Base-by-base conservation (phyloP, 495 filamentous ascomycete species). In the Penicillium goetzii region DNA sequence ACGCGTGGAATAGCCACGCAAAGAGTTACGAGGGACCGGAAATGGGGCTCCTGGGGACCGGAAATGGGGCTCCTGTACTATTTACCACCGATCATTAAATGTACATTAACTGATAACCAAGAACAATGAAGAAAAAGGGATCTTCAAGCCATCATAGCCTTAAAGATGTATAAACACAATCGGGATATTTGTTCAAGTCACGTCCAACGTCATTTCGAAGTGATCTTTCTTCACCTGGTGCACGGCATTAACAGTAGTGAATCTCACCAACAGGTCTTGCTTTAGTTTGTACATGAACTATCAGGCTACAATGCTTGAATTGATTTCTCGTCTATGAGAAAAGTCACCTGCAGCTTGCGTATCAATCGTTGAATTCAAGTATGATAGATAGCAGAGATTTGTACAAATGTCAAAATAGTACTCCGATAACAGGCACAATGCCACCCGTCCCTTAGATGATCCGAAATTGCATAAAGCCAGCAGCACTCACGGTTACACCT, bases 351-450 rank as follows among this genome's bases (percentile, higher is more conserved):
- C 25, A 30, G 12, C 12, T n/a, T 30, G 47, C 12, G 12, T 5
- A 14, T 28, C 45, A 26, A 14, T 21, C 47, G 25, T 23, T 51
- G 6, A 30, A 30, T 30, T 26, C 25, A 14, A 28, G 26, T 30
- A 51, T 51, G 25, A 28, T 51, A 51, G 47, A 51, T 51, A 28
- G 47, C 47, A 30, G 25, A 30, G 25, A 51, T 51, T 3, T 51
- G 47, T 51, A 51, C 47, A 51, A 7, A 51, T 51, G 25, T 51
- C 23, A 30, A 30, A 26, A 50, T 43, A 15, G 11, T n/a, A 15
- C 28, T 17, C 45, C 12, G 25, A n/a, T n/a, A 51, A 30, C n/a
- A 25, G 25, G 25, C 47, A 26, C 47, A n/a, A 30, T 15, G 17
- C 47, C 47, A n/a, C 47, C 47, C 30, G 26, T 28, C 25, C 1